Evolutionary conservation across 176 grass and related monocot species (phyloP), one percentile per base, ranked within the genome.

Genomic region (Areca catechu): DNA sequence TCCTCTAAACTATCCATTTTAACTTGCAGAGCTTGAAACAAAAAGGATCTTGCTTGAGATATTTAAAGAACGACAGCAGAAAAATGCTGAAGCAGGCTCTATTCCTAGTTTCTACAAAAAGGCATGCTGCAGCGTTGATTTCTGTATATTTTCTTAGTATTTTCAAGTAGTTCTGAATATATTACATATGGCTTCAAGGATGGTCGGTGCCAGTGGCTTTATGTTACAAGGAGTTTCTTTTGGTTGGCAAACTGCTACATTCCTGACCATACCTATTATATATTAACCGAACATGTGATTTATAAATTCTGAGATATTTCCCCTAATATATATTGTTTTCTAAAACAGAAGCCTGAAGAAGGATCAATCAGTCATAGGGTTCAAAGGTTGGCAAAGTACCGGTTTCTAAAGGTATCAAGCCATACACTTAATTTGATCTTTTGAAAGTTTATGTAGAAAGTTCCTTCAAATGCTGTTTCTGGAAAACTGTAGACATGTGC

Each of bases 61-160:
- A 67, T 98, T 98, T 57, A 98, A 98, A 52, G 93, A 98, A 64
- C 71, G 93, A 20, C 93, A 98, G 52, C 78, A 81, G 69, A 92
- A 83, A 83, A 90, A 80, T 72, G 77, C 80, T 22, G 81, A 92
- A 92, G 87, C 88, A 76, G 93, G 93, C 71, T 88, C 93, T 16
- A 89, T 98, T 53, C 93, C 93, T 77, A 85, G 86, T 83, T 98
- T 92, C 50, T 98, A 98, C 73, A 98, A 98, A 74, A 98, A 98
- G 93, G 88, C 86, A 67, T 60, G 4, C 63, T 54, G 22, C 72
- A 48, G 6, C 1, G 18, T 23, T 22, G 7, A 29, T 62, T 62
- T 70, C 20, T 61, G 24, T n/a, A 9, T 19, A 15, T 61, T 53
- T 34, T 5, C n/a, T 19, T 15, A 4, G 19, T 37, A 34, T 30